Base-by-base conservation (phyloP, 257 asterid genomes). In the Capsicum chinense region DNA sequence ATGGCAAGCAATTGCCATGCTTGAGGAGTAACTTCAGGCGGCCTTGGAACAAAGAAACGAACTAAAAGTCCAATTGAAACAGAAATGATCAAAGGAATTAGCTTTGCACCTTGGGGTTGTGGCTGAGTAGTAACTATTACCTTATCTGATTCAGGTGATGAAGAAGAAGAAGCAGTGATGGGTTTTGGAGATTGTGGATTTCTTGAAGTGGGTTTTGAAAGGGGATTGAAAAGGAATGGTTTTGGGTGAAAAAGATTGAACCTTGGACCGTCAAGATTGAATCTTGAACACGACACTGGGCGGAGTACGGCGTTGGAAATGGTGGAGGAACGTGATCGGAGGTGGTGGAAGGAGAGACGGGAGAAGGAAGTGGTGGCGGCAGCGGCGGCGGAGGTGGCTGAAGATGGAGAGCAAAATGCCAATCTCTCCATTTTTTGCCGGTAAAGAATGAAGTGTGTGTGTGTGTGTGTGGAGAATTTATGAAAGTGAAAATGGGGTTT, bases 1-100 rank as follows among this genome's bases (percentile, higher is more conserved):
- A 94, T 93, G 56, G 99, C 86, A 59, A 95, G 93, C 66, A 95
- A 81, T 70, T 95, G 97, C 99, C 98, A 95, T 1, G 98, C 99
- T 76, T 94, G 95, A 3, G 88, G 91, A 67, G 99, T 90, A 84
- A 95, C 96, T 66, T 93, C 94, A 7, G 86, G 87, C 12, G 99
- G 98, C 83, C 62, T 93, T 6, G 98, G 98, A 52, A 95, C 90
- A 81, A 91, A 54, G 86, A 91, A 95, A 11, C 98, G 94, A 79
- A 92, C 88, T 63, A 85, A 58, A 79, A 94, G n/a, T 6, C 99
- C 99, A 6, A 94, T 83, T 54, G 96, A 91, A 68, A 94, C 58
- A 0, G 98, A 94, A 68, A 91, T 85, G 1, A 95, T 26, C 48
- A 95, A 87, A 13, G 98, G 98, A 66, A 92, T 70, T 68, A 85